Evolutionary conservation across 371 early-diverging fungal genomes (phyloP), one percentile per base, ranked within the genome.

Genomic region (Mortierella sp.): DNA sequence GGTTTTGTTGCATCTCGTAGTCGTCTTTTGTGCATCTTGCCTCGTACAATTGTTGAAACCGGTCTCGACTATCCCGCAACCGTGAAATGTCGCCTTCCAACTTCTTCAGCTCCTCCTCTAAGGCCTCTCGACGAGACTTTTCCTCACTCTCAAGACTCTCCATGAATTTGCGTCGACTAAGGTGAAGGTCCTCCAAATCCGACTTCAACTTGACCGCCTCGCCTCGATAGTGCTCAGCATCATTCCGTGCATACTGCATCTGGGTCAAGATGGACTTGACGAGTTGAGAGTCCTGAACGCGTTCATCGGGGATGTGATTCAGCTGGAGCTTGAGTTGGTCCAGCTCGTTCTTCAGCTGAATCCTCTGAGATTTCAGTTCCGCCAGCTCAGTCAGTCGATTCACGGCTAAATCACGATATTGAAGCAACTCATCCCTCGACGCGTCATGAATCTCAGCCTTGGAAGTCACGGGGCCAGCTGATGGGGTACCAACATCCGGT

Each of bases 51-150:
- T 92, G 91, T 81, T 96, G 96, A 34, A 97, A 90, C 54, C 90
- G 89, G 88, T 98, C 97, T 55, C 98, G 93, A 74, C 94, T 92
- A 58, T 92, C 92, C 58, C 97, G 94, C 71, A 97, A 88, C 34
- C 97, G 91, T 10, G 92, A 91, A 60, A 97, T 87, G 50, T 98
- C 97, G 24, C 83, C 86, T 63, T 97, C 96, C 31, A 96, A 76
- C 68, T 92, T 91, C 55, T 92, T 90, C 74, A 96, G 87, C 80
- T 96, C 94, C 8, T 89, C 88, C 72, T 93, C 92, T 42, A 90
- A 77, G 2, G 90, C 82, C 3, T 93, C 91, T 42, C 96, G 90
- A n/a, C 96, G 91, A 3, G 88, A 84, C 54, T 90, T 90, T 54
- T 96, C 95, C 75, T 95, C 95, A 0, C 89, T 84, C 82, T 90